Evolutionary conservation across 768 basidiomycete genomes (phyloP).

Genomic region (Termitomyces sp.): DNA sequence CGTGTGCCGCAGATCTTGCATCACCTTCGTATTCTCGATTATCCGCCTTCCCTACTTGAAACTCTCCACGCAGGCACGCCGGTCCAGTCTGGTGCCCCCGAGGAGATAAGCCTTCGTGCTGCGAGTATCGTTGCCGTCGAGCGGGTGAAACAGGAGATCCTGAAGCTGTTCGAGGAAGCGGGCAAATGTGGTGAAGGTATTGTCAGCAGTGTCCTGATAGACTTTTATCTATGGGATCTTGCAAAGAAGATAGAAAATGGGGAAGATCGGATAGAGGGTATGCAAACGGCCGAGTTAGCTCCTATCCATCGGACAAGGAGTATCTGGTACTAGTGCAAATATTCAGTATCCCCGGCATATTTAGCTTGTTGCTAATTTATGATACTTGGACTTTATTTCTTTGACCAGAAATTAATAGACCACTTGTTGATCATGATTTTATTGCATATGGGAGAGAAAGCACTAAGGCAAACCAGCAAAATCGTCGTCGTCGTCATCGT

Average conservation of each 20-base stretch:
- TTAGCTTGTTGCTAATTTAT: constrained; percentile 1
- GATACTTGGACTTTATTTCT: too few relatives aligned
- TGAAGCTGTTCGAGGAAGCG: constrained; percentile 24
- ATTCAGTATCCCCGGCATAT: background rate
- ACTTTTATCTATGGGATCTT: constrained; percentile 90
- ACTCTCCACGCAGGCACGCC: constrained; percentile 38
- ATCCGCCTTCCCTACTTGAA: constrained; percentile 55
- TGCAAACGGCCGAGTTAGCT: constrained; percentile 48
- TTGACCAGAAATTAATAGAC: background rate
- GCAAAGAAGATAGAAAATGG: constrained; percentile 70
- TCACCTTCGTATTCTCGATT: constrained; percentile 70
- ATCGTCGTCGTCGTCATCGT: constrained; percentile 14
- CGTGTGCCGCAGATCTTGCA: constrained; percentile 89
- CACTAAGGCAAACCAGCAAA: background rate
- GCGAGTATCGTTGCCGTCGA: constrained; percentile 81
- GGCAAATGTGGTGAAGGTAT: constrained; percentile 20
- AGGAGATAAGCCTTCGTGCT: constrained; percentile 76
- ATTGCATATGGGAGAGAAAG: background rate
- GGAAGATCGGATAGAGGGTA: constrained; percentile 51
- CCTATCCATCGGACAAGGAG: constrained; percentile 79
- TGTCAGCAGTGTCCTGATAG: constrained; percentile 77
- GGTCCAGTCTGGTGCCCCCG: constrained; percentile 50
- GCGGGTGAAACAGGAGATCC: constrained; percentile 56
- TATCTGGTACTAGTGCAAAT: constrained; percentile 66
- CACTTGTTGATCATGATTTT: background rate